Base-by-base conservation (phyloP, 345 rosid genomes). In the Cardamine chenopodiifolia region DNA sequence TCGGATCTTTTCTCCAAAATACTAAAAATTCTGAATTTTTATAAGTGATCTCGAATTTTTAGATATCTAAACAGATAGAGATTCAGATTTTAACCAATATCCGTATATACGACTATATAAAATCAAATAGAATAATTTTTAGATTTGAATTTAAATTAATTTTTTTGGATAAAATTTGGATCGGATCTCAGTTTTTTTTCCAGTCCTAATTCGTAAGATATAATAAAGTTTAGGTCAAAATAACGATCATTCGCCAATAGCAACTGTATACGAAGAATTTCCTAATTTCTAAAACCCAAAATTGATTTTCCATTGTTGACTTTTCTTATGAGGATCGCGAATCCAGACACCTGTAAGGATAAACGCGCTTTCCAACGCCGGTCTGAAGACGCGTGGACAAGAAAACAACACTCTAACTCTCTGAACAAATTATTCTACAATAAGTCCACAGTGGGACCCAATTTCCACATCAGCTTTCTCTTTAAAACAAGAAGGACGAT, bases 241-340 rank as follows among this genome's bases (percentile, higher is more conserved):
- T 68, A 68, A 68, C 61, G 39, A 68, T 75, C 70, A 53, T 68
- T 75, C 34, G 63, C 69, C 12, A 76, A 62, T 9, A 44, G 37
- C 53, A 26, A 44, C 15, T 42, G 17, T 17, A 42, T 22, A 47
- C 29, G 22, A n/a, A 45, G 29, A 44, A 52, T 17, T 72, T 14
- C 32, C 13, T 37, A 17, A 1, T 73, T 23, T 29, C 35, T 39
- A 28, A 28, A 22, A 31, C 9, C n/a, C 45, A 17, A 22, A 18
- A 20, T 50, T 29, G 23, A 7, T 34, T 45, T 44, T 17, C 20
- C 2, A 45, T 26, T 8, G 58, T 40, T 70, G 66, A 77, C 71
- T 70, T 76, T 62, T 34, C 52, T 13, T 31, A 25, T 19, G 5
- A 4, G 34, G 55, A 45, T 29, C 19, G 0, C 53, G 26, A 37